Base-by-base conservation (phyloP, 2,329 filamentous ascomycete genomes). In the Colletotrichum sp. region DNA sequence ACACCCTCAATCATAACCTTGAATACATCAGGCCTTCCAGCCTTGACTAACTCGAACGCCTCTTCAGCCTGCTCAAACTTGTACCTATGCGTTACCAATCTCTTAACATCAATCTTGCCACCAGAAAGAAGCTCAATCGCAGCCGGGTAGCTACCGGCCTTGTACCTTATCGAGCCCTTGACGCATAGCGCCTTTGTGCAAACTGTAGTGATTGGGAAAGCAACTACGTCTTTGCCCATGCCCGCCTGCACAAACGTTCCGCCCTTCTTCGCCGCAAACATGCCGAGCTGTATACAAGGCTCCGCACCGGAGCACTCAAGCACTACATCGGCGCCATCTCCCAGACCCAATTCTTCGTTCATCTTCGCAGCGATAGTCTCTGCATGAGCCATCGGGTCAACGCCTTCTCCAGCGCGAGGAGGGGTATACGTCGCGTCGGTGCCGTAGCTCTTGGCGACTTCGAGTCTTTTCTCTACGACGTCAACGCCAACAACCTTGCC, bases 271-370 rank as follows among this genome's bases (percentile, higher is more conserved):
- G 28, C 26, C 24, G 59, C 28, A n/a, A n/a, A 30, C 24, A 62
- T 2, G 9, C 59, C 26, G 15, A 62, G 59, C 10, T 62, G 26
- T n/a, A 32, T n/a, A 21, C 26, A 62, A 32, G 26, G 1, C 59
- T 62, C 80, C 5, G 80, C 85, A 3, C 88, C 89, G 2, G 87
- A 88, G 18, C 85, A 86, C 68, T 90, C 59, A 21, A 62, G 28
- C 16, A 32, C 59, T 30, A 32, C 59, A 32, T 30, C 28, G 28
- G 28, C 59, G 59, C 28, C 26, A n/a, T 32, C 28, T 30, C 16
- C 28, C 18, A 32, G 10, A 30, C 28, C 59, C 59, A n/a, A 6
- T 3, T 62, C 55, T 1, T 59, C 55, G 13, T 59, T 28, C 55
- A 26, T 28, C n/a, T 3, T 59, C 3, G 55, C 24, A 6, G 59